Conservation (phyloP, 768 basidiomycete genomes). For the Lentinula aciculospora region DNA sequence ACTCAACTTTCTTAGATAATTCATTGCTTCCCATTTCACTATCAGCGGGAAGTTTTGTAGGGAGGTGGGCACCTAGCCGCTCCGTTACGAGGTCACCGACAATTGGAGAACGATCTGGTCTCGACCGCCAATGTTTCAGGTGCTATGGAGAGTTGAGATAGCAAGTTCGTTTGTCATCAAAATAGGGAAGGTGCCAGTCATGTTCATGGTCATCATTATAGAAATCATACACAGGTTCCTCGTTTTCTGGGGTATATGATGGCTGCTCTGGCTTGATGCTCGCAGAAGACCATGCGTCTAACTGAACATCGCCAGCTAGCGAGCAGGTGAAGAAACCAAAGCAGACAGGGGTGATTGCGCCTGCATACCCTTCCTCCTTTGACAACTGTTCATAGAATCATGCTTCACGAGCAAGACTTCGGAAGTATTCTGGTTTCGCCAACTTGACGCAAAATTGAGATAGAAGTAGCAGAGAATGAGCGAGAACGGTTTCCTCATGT, state of each 20-base stretch:
- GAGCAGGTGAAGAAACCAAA: not conserved
- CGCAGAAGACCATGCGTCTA: not conserved
- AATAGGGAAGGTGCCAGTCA: not conserved
- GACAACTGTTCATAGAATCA: not conserved
- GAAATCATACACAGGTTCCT: not conserved
- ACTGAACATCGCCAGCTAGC: not conserved
- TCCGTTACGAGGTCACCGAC: not conserved
- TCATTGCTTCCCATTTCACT: not conserved
- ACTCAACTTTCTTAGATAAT: not conserved
- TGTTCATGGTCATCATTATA: not conserved
- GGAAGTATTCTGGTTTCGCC: not conserved
- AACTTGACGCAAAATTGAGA: not conserved
- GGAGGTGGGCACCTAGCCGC: not conserved
- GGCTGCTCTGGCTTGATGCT: not conserved
- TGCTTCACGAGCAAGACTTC: not conserved
- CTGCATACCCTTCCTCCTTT: not conserved
- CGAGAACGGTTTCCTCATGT: not conserved
- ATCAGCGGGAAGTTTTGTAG: not conserved
- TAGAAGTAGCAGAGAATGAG: not conserved
- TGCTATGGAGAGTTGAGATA: not conserved
- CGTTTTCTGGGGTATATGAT: not conserved
- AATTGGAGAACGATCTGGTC: not conserved
- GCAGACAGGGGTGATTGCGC: not conserved
- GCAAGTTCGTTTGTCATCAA: not conserved
- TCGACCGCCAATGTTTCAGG: not conserved